Evolutionary conservation across 257 asterid species (phyloP), one percentile per base, ranked within the genome.

Genomic region (Salvia hispanica): DNA sequence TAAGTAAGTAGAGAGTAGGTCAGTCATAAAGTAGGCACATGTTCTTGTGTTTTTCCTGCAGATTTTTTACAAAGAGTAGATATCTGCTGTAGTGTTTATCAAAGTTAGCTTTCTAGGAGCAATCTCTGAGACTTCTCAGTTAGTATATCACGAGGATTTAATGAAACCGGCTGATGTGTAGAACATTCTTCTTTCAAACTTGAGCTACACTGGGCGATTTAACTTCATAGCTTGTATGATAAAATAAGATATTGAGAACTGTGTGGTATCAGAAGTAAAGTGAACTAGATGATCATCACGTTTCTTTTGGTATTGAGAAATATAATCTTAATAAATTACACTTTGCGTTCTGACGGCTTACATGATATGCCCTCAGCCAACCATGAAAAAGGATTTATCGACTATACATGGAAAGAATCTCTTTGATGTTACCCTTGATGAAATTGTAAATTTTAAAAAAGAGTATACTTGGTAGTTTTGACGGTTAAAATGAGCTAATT

Each of bases 151-250:
- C 52, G 18, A 18, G 52, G 52, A 42, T 18, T 21, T 37, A 9
- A 6, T 42, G 66, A 40, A 60, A 40, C 10, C 39, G 2, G 10
- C 9, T 40, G 37, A 59, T 2, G 48, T 42, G 39, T 10, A 61
- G 25, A 61, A 18, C 44, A 59, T 15, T 46, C 48, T n/a, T n/a
- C 48, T 58, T 58, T 4, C 64, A 58, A 6, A 39, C 65, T 9
- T n/a, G 62, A 57, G 62, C 9, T 57, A 25, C 9, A 39, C 15
- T 58, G 50, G 31, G 37, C 28, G 39, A 37, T 44, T 45, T 43
- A 62, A 1, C 37, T 34, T 34, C 6, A 2, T 34, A 34, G 6
- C 42, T 43, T 45, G 56, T 47, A 36, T 36, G 33, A 13, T 45
- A 4, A 42, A 21, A 62, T 28, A 56, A 18, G 54, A 6, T 33